These are phyloP conservation scores for Articulospora tetracladia DNA, from an alignment of 495 filamentous ascomycete species.

Conservation along the genomic window DNA sequence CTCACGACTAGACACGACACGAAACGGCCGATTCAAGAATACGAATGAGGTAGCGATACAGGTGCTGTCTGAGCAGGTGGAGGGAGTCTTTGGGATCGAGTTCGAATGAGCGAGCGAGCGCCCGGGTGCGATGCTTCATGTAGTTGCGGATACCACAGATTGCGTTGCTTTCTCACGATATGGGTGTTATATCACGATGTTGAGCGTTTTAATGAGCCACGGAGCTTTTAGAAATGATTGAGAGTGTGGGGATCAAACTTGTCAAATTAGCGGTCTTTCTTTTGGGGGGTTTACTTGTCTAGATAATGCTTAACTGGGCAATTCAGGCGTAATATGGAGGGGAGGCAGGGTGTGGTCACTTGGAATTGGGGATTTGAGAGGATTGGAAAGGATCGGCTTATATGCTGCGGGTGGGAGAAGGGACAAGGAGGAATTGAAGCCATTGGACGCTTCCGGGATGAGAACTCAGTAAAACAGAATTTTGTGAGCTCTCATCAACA, in stretches of 20 bases:
- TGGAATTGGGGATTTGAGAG: background rate
- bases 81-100: background rate
- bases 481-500: background rate
- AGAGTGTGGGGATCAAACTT: background rate
- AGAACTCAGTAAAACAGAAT: too few relatives aligned
- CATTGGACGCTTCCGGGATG: too few relatives aligned
- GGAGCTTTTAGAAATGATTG: conserved; percentile 21
- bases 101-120: background rate
- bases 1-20: background rate
- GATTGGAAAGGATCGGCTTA: background rate
- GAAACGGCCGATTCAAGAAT: conserved; percentile 13
- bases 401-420: background rate
- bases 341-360: too few relatives aligned
- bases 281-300: background rate
- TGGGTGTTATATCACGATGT: background rate
- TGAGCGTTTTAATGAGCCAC: conserved; percentile 7
- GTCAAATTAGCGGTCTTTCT: background rate
- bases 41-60: background rate
- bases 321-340: background rate
- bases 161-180: conserved; percentile 1
- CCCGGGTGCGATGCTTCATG: background rate
- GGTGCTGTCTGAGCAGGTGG: background rate
- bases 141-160: conserved; percentile 12
- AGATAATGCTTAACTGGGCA: background rate
- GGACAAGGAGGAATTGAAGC: too few relatives aligned